phyloP scores from a whole-genome alignment of 768 basidiomycete genomes.

The Kwoniella sp. region DNA sequence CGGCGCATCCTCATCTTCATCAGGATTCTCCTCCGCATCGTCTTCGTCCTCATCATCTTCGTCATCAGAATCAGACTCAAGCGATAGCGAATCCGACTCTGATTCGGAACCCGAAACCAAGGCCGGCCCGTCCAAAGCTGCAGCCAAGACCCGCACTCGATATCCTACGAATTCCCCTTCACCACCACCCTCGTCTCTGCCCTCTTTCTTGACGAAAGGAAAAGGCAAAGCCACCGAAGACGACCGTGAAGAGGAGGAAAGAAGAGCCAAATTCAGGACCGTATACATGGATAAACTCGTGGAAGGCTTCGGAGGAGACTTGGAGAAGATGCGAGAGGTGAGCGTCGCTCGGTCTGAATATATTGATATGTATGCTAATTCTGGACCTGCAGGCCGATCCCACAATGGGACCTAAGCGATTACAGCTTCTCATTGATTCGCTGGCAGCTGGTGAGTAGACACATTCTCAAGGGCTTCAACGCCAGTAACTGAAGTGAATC shows the following conservation, averaged over 20 bases:
- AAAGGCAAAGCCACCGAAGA: constrained; percentile 15
- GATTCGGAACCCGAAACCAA: constrained; percentile 31
- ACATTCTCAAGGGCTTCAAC: background rate
- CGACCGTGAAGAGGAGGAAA: constrained; percentile 31
- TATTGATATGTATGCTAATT: background rate
- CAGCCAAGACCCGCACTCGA: constrained; percentile 20
- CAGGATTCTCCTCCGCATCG: constrained; percentile 15
- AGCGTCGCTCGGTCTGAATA: background rate
- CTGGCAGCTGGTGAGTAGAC: constrained; percentile 23
- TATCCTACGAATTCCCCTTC: constrained; percentile 37
- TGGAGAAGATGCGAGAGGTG: constrained; percentile 48
- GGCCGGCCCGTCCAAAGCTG: constrained; percentile 14
- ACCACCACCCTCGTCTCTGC: constrained; percentile 36
- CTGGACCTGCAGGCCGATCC: constrained; percentile 19
- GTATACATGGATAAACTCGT: constrained; percentile 52
- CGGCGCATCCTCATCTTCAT: constrained; percentile 25
- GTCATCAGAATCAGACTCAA: constrained; percentile 22
- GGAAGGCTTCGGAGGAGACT: constrained; percentile 44
- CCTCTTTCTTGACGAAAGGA: constrained; percentile 40
- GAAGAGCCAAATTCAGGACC: constrained; percentile 39
- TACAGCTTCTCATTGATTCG: constrained; percentile 31
- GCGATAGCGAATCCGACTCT: constrained; percentile 31
- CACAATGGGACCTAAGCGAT: constrained; percentile 23
- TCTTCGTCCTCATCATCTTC: constrained; percentile 28
- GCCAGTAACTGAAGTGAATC: too few relatives aligned